Evolutionary conservation across 2,329 filamentous ascomycete genomes (phyloP), one percentile per base, ranked within the genome.

Genomic region (Monosporascus sp.): DNA sequence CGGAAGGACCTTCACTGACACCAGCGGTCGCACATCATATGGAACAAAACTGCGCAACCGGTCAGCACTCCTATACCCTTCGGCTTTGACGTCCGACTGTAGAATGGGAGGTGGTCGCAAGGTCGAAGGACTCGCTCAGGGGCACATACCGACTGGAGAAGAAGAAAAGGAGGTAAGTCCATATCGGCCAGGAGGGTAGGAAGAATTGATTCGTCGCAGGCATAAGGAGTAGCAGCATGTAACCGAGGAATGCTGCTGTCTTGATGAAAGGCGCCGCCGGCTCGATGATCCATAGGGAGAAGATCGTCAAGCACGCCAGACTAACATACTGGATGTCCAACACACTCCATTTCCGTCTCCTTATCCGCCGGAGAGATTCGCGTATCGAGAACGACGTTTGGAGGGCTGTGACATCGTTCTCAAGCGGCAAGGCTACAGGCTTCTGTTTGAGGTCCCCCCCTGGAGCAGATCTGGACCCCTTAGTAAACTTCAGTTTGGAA

Each of bases 1-100:
- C 5, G 93, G 93, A 37, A 97, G 81, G 27, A 97, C 91, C 65
- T 92, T 91, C 60, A 97, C 93, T 89, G 91, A 96, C 65, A 97
- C 97, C 58, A 91, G 88, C 55, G 92, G 92, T 61, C 93, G 86
- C 75, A 91, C 94, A 67, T 93, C 88, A 61, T 85, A 82, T 38
- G 91, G 88, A 63, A 97, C 92, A 74, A 96, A 97, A 67, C 91
- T 96, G 19, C 17, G 66, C 11, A 54, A 26, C 17, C 16, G 37
- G n/a, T 17, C 14, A 35, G 45, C 14, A 8, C 24, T 47, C n/a
- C 43, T 50, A 24, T 38, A 26, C 27, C 16, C 16, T 47, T 24
- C 37, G 7, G 51, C 37, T 37, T 27, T 26, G 24, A 27, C 14
- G 27, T 35, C 22, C 8, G 17, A 50, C 16, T 43, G 9, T 2